Base-by-base conservation (phyloP, 164 flowering plant genomes). In the Piper betle region DNA sequence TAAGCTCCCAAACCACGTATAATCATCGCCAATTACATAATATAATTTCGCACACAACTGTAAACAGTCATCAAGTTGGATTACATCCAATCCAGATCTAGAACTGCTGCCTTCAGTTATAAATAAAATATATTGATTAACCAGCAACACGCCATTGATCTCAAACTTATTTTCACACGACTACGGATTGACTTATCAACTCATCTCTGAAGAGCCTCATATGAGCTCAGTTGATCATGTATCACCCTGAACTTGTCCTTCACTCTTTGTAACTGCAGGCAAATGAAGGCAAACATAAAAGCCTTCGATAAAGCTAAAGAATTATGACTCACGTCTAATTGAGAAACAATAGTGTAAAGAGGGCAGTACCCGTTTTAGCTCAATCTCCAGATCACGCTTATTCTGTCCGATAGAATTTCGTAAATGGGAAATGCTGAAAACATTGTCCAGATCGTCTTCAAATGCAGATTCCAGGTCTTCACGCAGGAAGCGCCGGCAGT, bases 381-480 rank as follows among this genome's bases (percentile, higher is more conserved):
- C 97, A 53, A 93, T 77, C 74, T 87, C 97, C 65, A 78, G 65
- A 25, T 84, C 84, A 40, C 78, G 77, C 75, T 89, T 93, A 64
- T 61, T 69, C 71, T 80, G 86, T 59, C 82, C 81, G 46, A 93
- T 55, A 13, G 88, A 83, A 64, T 80, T 82, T 18, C 75, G 74
- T 63, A 92, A 69, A 67, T 83, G 84, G 64, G 87, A 77, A 62
- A 92, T 77, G 73, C 86, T 85, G 68, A 92, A 92, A 41, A 87
- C 84, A 75, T 61, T 81, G 71, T 89, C 96, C 59, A 89, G 53
- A 62, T 87, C 88, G 55, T 82, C 86, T 56, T 80, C 82, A 73
- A 89, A 89, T 41, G 87, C 86, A 75, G 87, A 76, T 64, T 88
- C 95, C 66, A 89, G 72, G 68, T 87, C 96, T 70, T 85, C 87